phyloP scores from a whole-genome alignment of 768 basidiomycete genomes.

The Lenzites betulinus region DNA sequence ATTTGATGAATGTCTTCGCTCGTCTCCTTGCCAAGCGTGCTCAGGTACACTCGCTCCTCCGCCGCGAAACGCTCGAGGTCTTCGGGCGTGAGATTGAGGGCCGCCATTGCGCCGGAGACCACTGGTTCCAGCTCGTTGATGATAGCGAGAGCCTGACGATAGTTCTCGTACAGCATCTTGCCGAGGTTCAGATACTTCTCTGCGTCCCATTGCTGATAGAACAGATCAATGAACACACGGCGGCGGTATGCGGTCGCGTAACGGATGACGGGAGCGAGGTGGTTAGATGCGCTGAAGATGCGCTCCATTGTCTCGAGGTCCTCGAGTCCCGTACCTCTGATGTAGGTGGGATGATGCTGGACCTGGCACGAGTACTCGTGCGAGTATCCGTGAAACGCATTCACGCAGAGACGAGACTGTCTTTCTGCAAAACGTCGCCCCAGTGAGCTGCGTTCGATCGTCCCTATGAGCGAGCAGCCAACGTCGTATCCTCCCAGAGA shows the following conservation, averaged over 20 bases:
- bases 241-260: slow-evolving; percentile 33
- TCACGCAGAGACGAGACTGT: slow-evolving; percentile 37
- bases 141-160: slow-evolving; percentile 33
- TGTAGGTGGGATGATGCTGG: slow-evolving; percentile 33
- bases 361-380: slow-evolving; percentile 39
- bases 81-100: slow-evolving; percentile 13
- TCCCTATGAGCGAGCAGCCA: slow-evolving; percentile 20
- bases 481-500: slow-evolving; percentile 18
- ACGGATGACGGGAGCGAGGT: slow-evolving; percentile 27
- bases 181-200: slow-evolving; percentile 39
- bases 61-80: slow-evolving; percentile 27
- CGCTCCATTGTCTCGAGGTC: slow-evolving; percentile 31
- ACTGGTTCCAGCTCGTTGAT: slow-evolving; percentile 20
- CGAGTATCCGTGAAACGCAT: too few relatives aligned
- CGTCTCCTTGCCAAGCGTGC: slow-evolving; percentile 28
- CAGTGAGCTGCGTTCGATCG: slow-evolving; percentile 10
- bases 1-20: slow-evolving; percentile 30
- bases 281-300: slow-evolving; percentile 28
- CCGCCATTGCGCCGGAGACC: slow-evolving; percentile 16
- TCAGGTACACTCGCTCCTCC: slow-evolving; percentile 33
- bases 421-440: neutral
- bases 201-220: slow-evolving; percentile 38
- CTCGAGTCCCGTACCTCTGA: slow-evolving; percentile 36
- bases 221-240: slow-evolving; percentile 33
- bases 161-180: slow-evolving; percentile 30